Evolutionary conservation across 169 alveolate species (phyloP).

Genomic region (Plasmodium sp.): DNA sequence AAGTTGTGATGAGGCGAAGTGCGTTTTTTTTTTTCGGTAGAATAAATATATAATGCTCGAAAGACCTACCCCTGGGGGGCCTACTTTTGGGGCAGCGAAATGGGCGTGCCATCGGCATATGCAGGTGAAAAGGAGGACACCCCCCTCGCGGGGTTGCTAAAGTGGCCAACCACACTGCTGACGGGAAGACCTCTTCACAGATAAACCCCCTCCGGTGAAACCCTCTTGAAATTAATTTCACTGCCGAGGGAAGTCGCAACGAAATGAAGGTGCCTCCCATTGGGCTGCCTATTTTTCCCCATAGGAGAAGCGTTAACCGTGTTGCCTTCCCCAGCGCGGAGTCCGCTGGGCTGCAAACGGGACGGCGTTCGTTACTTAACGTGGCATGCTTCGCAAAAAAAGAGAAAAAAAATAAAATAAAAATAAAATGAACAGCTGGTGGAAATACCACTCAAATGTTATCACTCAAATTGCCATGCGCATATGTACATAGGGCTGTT

Average conservation of each 20-base stretch:
- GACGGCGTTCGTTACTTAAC: not conserved
- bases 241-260: not conserved
- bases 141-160: not conserved
- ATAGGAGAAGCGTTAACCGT: too few relatives aligned
- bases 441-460: not conserved
- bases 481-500: not conserved
- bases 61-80: not conserved
- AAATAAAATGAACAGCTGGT: not conserved
- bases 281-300: too few relatives aligned
- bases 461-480: not conserved
- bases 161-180: not conserved
- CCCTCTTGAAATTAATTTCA: not conserved
- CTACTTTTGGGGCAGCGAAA: not conserved
- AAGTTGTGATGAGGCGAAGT: not conserved
- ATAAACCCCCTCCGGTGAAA: not conserved
- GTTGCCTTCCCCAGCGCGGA: too few relatives aligned
- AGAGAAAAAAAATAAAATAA: too few relatives aligned
- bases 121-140: not conserved
- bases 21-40: not conserved
- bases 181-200: not conserved
- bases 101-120: not conserved
- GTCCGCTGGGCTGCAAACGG: not conserved
- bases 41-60: not conserved
- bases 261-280: not conserved
- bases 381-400: not conserved